Evolutionary conservation across 345 rosid genomes (phyloP).

Genomic region (Brassica incana): DNA sequence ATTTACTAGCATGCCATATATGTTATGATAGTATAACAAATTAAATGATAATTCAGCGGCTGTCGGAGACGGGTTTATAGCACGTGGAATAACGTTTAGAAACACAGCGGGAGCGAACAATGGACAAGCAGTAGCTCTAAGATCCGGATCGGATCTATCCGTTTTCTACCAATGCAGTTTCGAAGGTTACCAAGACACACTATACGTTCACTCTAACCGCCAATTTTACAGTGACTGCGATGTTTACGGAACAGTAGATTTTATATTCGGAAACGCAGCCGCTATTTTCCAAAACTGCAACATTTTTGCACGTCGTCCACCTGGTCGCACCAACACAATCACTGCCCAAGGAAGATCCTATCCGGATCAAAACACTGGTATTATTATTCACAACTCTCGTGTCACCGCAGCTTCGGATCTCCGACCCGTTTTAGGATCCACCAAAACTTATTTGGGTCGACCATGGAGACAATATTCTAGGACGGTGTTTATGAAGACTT

Average conservation of each 20-base stretch:
- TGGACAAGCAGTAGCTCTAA: constrained; percentile 68
- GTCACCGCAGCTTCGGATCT: constrained; percentile 57
- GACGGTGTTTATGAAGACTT: constrained; percentile 51
- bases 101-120: constrained; percentile 70
- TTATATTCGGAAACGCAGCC: constrained; percentile 68
- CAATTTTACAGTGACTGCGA: constrained; percentile 66
- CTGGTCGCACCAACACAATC: constrained; percentile 42
- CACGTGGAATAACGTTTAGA: constrained; percentile 58
- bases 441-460: constrained; percentile 56
- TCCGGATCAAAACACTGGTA: constrained; percentile 64
- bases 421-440: constrained; percentile 48
- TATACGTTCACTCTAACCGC: constrained; percentile 61
- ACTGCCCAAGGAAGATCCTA: constrained; percentile 63
- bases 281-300: constrained; percentile 54
- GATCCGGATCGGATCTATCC: constrained; percentile 67
- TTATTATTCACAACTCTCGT: constrained; percentile 53
- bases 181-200: constrained; percentile 68
- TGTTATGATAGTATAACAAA: not conserved
- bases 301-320: constrained; percentile 53
- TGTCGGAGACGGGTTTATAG: constrained; percentile 61
- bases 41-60: constrained; percentile 40
- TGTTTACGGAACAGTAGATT: constrained; percentile 61
- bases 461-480: constrained; percentile 64
- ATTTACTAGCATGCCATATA: not conserved
- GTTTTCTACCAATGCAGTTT: constrained; percentile 64